phyloP scores from a whole-genome alignment of 2,329 filamentous ascomycete species.

The Penicillium sp. region DNA sequence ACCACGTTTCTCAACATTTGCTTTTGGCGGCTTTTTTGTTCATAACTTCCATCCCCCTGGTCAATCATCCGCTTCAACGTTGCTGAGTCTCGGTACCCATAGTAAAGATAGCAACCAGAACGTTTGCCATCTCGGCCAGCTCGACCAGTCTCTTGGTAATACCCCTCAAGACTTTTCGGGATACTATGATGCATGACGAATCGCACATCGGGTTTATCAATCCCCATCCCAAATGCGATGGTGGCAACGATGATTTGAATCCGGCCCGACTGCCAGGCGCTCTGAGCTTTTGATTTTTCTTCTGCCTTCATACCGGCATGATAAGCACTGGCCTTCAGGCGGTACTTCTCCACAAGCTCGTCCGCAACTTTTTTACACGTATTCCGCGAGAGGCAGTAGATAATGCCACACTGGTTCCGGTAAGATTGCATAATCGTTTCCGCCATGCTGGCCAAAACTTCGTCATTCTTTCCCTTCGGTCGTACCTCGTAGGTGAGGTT shows the following conservation, averaged over 20 bases:
- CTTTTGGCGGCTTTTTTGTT: slow-evolving; percentile 75
- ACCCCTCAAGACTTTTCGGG: slow-evolving; percentile 93
- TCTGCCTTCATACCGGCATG: slow-evolving; percentile 71
- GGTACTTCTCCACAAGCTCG: slow-evolving; percentile 57
- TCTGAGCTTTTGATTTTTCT: slow-evolving; percentile 69
- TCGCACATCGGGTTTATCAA: slow-evolving; percentile 93
- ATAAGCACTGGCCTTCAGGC: slow-evolving; percentile 76
- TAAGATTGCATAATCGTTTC: slow-evolving; percentile 66
- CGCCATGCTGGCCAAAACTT: slow-evolving; percentile 52
- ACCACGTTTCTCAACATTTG: slow-evolving; percentile 82
- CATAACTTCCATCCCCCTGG: slow-evolving; percentile 65
- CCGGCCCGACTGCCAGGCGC: slow-evolving; percentile 73
- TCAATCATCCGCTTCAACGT: slow-evolving; percentile 76
- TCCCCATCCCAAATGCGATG: slow-evolving; percentile 99
- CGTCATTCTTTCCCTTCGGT: slow-evolving; percentile 61
- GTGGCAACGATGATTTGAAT: slow-evolving; percentile 93
- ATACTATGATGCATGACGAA: slow-evolving; percentile 93
- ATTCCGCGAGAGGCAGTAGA: slow-evolving; percentile 86
- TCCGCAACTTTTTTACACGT: slow-evolving; percentile 75
- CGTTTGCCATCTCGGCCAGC: slow-evolving; percentile 85
- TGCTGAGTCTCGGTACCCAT: slow-evolving; percentile 71
- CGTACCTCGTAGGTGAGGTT: slow-evolving; percentile 88
- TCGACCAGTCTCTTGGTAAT: slow-evolving; percentile 96
- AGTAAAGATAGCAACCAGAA: slow-evolving; percentile 89
- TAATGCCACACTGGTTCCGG: slow-evolving; percentile 72